These are phyloP conservation scores for Carex arenaria DNA, from an alignment of 202 grass and related monocot genomes.

Conservation along the genomic window DNA sequence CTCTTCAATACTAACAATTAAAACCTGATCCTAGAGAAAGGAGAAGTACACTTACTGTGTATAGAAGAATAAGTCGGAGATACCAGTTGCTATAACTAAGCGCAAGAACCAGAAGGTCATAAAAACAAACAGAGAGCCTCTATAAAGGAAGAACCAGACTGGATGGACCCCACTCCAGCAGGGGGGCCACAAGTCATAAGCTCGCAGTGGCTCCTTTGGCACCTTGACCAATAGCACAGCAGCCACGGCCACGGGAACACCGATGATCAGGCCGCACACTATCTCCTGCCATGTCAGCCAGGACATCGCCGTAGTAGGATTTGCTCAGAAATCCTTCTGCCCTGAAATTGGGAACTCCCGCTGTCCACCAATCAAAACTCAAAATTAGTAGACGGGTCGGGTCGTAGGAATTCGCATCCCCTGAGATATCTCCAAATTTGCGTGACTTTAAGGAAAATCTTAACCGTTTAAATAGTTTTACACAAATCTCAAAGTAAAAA, in stretches of 20 bases:
- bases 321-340: neutral
- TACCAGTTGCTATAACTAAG: conserved; percentile 25
- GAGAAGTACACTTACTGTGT: conserved; percentile 55
- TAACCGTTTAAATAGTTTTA: no score
- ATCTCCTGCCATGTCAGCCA: conserved; percentile 76
- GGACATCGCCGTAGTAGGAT: conserved; percentile 5
- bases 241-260: conserved; percentile 33
- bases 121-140: conserved; percentile 48
- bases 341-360: neutral
- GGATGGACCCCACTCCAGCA: conserved; percentile 67
- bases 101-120: conserved; percentile 36
- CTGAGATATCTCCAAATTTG: no score
- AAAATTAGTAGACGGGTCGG: no score
- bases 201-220: conserved; percentile 31
- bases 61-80: conserved; percentile 63
- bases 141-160: conserved; percentile 53
- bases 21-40: neutral
- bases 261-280: conserved; percentile 56
- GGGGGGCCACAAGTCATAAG: conserved; percentile 63
- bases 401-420: no score
- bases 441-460: no score
- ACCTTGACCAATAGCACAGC: conserved; percentile 43
- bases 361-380: no score
- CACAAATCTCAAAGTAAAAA: no score
- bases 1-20: neutral